A percentile compares a stretch with the other conserved stretches of the same genome.
These are phyloP conservation scores for Zygnema circumcarinatum DNA, from an alignment of 139 green algal species.

Conservation along the genomic window DNA sequence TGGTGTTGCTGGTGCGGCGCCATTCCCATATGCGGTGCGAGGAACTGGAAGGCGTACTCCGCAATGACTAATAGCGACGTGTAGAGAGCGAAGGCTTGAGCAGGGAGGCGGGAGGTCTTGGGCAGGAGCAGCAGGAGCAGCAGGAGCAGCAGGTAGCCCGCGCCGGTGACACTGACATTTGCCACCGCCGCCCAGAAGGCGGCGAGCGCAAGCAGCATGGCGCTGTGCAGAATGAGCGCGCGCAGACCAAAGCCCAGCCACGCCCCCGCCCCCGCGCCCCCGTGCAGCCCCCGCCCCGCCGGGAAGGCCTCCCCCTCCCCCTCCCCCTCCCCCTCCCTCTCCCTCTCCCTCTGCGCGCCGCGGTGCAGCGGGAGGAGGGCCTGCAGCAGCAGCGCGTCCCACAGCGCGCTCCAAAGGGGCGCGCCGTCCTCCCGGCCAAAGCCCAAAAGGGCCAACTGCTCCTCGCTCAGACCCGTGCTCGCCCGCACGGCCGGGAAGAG, in stretches of 20 bases:
- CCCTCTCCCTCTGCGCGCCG: conserved; percentile 1
- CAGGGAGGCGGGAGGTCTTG: conserved; percentile 9
- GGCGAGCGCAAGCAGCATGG: conserved; percentile 1
- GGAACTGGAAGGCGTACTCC: conserved; percentile 27
- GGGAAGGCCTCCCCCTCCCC: not conserved
- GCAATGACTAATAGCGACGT: conserved; percentile 14
- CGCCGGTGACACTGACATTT: conserved; percentile 34
- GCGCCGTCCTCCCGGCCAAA: not conserved
- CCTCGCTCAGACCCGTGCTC: not conserved
- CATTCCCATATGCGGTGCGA: conserved; percentile 4
- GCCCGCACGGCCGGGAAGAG: conserved; percentile 2
- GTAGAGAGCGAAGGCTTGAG: not conserved
- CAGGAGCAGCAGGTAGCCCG: conserved; percentile 26
- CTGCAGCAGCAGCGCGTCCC: not conserved
- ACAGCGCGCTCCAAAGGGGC: not conserved
- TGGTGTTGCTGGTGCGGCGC: not conserved
- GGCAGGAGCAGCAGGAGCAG: not conserved
- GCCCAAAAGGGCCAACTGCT: conserved; percentile 3
- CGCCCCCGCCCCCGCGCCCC: not conserved
- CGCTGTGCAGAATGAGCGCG: conserved; percentile 44
- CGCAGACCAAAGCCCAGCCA: conserved; percentile 34
- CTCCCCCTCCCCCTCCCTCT: not conserved
- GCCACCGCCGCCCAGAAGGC: conserved; percentile 35
- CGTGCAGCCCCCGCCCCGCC: not conserved
- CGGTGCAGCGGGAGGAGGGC: not conserved